Percentiles rank a stretch among this genome's conserved stretches.
phyloP scores from a whole-genome alignment of 2,329 filamentous ascomycete species.

The Pyricularia sp. region DNA sequence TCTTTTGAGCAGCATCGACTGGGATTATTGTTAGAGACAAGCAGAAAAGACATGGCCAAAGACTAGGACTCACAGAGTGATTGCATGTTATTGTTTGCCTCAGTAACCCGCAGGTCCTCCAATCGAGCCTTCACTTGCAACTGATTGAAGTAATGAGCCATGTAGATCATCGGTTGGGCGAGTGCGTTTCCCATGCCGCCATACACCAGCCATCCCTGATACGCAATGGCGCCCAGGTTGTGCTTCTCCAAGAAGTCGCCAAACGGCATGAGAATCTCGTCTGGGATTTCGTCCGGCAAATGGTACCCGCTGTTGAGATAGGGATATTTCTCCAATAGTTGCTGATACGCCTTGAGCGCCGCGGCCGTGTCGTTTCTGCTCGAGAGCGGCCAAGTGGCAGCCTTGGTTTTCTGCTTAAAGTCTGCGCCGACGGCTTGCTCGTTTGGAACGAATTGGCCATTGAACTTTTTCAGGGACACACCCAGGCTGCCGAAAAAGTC shows the following conservation, averaged over 20 bases:
- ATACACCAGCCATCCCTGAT: constrained; percentile 23
- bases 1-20: background rate
- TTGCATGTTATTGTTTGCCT: background rate
- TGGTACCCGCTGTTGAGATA: constrained; percentile 21
- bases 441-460: background rate
- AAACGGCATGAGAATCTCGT: constrained; percentile 34
- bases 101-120: background rate
- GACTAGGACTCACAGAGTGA: background rate
- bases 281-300: constrained; percentile 26
- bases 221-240: constrained; percentile 26
- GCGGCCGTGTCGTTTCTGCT: background rate
- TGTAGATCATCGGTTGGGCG: constrained; percentile 28
- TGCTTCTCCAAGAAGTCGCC: constrained; percentile 36
- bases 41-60: background rate
- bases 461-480: background rate
- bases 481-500: constrained; percentile 24
- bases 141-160: constrained; percentile 27
- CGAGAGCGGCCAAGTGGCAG: background rate
- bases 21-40: background rate
- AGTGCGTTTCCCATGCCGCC: constrained; percentile 33
- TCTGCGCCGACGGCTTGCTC: background rate
- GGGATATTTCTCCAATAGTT: background rate
- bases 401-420: background rate
- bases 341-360: background rate
- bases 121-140: constrained; percentile 4